Base-by-base conservation (phyloP, 148 eudicot genomes). In the Vaccinium myrtillus region DNA sequence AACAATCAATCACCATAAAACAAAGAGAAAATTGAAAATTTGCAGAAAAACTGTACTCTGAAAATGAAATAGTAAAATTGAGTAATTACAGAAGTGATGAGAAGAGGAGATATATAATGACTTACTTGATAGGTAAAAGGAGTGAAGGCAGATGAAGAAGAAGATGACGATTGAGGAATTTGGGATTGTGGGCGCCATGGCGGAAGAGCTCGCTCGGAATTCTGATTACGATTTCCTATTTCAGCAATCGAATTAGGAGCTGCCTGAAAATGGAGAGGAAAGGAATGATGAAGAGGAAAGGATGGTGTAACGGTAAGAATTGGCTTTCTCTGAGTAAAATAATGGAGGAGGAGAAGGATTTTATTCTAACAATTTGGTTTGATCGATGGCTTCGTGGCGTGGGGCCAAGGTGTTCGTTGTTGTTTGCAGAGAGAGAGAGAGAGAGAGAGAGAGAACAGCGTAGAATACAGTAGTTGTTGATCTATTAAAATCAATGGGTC, bases 51-150 rank as follows among this genome's bases (percentile, higher is more conserved):
- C 27, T 15, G 43, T 13, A 32, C 3, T 23, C 18, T 0, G 79
- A 8, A 54, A 54, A 25, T 6, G 50, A 79, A 79, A 56, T 19
- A 79, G 8, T 16, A 32, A 2, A 46, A 2, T 19, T 3, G 27
- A 56, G 25, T 32, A 50, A 27, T 43, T 43, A 43, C 13, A 15
- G 39, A 51, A 53, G 32, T 6, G 27, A 43, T 1, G 46, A 5
- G 13, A 43, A 10, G 15, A n/a, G 78, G 54, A 75, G 78, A 18
- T 77, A n/a, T n/a, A n/a, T n/a, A 43, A 1, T 6, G 69, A 46
- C 81, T 79, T 79, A 79, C 81, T 79, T 32, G 81, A n/a, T 8
- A 36, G 19, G 81, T 32, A 9, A 36, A 79, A 18, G 69, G 27
- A 79, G 69, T 8, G n/a, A 13, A 79, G 65, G 8, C 18, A 56